Conservation (phyloP, 805 yeast species). For the Kazachstania africana region DNA sequence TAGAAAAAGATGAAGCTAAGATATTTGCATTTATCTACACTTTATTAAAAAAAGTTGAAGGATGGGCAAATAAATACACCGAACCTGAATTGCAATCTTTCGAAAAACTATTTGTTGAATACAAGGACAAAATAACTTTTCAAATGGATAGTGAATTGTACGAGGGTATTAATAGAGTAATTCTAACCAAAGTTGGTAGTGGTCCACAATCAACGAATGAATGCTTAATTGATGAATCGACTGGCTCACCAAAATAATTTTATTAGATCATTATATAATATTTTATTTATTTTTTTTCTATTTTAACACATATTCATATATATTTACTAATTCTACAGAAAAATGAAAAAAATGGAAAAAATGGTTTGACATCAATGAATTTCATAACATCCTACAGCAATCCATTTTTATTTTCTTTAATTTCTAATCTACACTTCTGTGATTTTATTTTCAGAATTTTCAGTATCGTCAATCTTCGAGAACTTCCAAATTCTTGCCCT, state of each 20-base stretch:
- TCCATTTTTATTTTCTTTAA: conserved; percentile 1
- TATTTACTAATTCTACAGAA: too few relatives aligned
- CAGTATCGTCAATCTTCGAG: conserved; percentile 25
- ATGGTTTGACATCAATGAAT: too few relatives aligned
- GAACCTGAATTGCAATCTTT: conserved; percentile 20
- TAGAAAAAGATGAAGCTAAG: conserved; percentile 57
- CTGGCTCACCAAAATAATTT: conserved; percentile 47
- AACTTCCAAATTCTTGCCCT: conserved; percentile 95
- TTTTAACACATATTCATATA: too few relatives aligned
- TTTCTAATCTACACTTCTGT: not conserved
- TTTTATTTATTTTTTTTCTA: not conserved
- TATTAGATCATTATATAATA: not conserved
- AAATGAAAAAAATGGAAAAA: too few relatives aligned
- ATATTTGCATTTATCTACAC: conserved; percentile 61
- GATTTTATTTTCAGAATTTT: not conserved
- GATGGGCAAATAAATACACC: conserved; percentile 48
- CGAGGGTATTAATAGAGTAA: conserved; percentile 71
- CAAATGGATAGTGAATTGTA: conserved; percentile 39
- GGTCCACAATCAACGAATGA: conserved; percentile 64
- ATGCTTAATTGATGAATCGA: conserved; percentile 40
- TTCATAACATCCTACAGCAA: too few relatives aligned
- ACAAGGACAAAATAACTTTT: conserved; percentile 1
- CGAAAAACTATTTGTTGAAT: conserved; percentile 12
- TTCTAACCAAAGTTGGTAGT: conserved; percentile 74
- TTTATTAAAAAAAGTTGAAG: conserved; percentile 46